Evolutionary conservation across 2,329 filamentous ascomycete genomes (phyloP).

Genomic region (Paecilomyces variotii): DNA sequence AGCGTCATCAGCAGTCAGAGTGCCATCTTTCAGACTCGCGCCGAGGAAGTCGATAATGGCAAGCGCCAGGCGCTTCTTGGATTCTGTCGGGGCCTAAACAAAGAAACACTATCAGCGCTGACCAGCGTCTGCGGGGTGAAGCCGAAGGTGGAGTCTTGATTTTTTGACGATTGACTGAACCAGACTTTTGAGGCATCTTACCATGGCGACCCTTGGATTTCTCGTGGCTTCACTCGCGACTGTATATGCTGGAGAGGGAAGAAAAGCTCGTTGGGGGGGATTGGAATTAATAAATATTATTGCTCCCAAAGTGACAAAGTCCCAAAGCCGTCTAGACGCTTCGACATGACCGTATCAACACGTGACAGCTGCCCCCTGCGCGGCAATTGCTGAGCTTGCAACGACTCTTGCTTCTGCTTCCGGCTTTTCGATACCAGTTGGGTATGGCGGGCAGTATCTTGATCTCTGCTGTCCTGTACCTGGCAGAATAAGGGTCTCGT

Average conservation of each 20-base stretch:
- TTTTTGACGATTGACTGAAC: neutral
- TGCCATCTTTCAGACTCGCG: conserved; percentile 78
- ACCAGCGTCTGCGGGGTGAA: neutral
- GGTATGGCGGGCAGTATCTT: conserved; percentile 15
- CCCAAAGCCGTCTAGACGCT: conserved; percentile 7
- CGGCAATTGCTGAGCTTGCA: neutral
- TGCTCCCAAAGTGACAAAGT: neutral
- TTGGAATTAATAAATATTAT: no score
- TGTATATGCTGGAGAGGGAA: neutral
- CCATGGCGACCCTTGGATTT: conserved; percentile 3
- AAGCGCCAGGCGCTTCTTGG: conserved; percentile 84
- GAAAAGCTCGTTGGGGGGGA: neutral
- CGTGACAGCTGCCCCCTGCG: conserved; percentile 5
- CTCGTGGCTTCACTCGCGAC: neutral
- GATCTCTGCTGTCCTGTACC: conserved; percentile 12
- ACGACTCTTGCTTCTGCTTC: neutral
- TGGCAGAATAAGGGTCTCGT: conserved; percentile 13
- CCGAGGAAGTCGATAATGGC: conserved; percentile 94
- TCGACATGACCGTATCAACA: conserved; percentile 6
- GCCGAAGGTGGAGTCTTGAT: neutral
- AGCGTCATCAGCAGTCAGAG: conserved; percentile 75
- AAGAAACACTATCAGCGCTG: neutral
- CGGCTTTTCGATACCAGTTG: conserved; percentile 4
- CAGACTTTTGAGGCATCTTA: neutral
- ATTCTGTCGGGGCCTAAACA: conserved; percentile 38